Evolutionary conservation across 2,329 filamentous ascomycete genomes (phyloP).

Genomic region (Alternaria sp.): DNA sequence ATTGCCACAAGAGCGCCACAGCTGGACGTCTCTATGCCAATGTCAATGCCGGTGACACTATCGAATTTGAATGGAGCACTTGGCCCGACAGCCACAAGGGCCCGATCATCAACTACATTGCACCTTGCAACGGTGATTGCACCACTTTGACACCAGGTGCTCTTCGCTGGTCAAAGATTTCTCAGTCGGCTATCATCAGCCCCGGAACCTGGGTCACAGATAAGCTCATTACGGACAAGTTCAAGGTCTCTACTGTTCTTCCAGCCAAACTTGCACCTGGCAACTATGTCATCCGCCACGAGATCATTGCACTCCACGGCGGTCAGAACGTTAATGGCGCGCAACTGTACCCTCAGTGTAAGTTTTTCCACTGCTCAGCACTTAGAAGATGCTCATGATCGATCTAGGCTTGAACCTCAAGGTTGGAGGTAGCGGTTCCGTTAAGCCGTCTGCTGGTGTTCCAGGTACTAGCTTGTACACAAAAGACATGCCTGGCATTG

Average conservation of each 20-base stretch:
- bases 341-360: conserved; percentile 62
- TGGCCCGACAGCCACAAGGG: conserved; percentile 51
- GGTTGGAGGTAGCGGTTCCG: conserved; percentile 56
- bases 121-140: conserved; percentile 36
- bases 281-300: conserved; percentile 65
- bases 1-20: conserved; percentile 52
- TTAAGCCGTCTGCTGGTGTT: conserved; percentile 48
- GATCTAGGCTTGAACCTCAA: conserved; percentile 40
- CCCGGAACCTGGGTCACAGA: conserved; percentile 48
- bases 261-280: conserved; percentile 57
- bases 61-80: conserved; percentile 49
- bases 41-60: conserved; percentile 45
- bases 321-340: conserved; percentile 57
- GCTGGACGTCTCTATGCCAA: conserved; percentile 45
- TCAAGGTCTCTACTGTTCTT: conserved; percentile 56
- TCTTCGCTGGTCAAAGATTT: conserved; percentile 50
- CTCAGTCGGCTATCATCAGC: conserved; percentile 37
- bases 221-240: conserved; percentile 55
- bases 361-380: background rate
- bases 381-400: background rate
- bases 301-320: conserved; percentile 61
- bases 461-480: conserved; percentile 55
- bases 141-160: conserved; percentile 34
- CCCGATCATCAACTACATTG: conserved; percentile 41
- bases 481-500: conserved; percentile 54